Evolutionary conservation across 2,329 filamentous ascomycete genomes (phyloP).

Genomic region (Aspergillus amoenus): DNA sequence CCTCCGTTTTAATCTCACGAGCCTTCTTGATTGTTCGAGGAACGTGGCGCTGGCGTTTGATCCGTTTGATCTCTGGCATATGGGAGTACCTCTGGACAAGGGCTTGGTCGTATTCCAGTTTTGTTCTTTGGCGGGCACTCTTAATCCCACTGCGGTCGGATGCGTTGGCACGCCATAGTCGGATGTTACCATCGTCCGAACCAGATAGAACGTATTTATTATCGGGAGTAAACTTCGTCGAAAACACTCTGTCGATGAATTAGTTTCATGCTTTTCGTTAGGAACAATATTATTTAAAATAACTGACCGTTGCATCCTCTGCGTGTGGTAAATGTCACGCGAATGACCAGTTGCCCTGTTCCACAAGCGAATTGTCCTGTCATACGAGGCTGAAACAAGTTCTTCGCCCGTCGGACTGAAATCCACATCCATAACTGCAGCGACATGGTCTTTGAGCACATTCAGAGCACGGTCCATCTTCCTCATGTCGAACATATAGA

Average conservation of each 20-base stretch:
- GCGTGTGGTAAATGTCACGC: slow-evolving; percentile 93
- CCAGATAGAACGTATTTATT: slow-evolving; percentile 86
- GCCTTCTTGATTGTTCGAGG: slow-evolving; percentile 96
- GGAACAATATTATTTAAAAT: background rate
- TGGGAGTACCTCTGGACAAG: slow-evolving; percentile 82
- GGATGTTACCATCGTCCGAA: slow-evolving; percentile 87
- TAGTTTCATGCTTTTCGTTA: slow-evolving; percentile 6
- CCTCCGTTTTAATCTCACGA: slow-evolving; percentile 87
- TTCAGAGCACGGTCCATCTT: slow-evolving; percentile 86
- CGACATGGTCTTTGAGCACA: slow-evolving; percentile 84
- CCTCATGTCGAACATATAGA: slow-evolving; percentile 91
- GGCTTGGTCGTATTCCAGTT: slow-evolving; percentile 87
- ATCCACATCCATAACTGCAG: slow-evolving; percentile 93
- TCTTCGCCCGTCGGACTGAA: slow-evolving; percentile 94
- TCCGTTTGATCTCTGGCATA: slow-evolving; percentile 93
- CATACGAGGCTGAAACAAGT: slow-evolving; percentile 84
- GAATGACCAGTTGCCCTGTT: slow-evolving; percentile 76
- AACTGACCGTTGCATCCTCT: slow-evolving; percentile 77
- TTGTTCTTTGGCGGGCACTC: slow-evolving; percentile 77
- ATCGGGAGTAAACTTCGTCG: slow-evolving; percentile 81
- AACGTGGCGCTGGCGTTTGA: slow-evolving; percentile 85
- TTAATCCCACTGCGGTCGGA: slow-evolving; percentile 82
- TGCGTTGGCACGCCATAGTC: slow-evolving; percentile 86
- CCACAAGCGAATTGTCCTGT: slow-evolving; percentile 86
- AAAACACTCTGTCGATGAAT: slow-evolving; percentile 65